Base-by-base conservation (phyloP, 176 grass and related monocot genomes). In the Oryza longistaminata region DNA sequence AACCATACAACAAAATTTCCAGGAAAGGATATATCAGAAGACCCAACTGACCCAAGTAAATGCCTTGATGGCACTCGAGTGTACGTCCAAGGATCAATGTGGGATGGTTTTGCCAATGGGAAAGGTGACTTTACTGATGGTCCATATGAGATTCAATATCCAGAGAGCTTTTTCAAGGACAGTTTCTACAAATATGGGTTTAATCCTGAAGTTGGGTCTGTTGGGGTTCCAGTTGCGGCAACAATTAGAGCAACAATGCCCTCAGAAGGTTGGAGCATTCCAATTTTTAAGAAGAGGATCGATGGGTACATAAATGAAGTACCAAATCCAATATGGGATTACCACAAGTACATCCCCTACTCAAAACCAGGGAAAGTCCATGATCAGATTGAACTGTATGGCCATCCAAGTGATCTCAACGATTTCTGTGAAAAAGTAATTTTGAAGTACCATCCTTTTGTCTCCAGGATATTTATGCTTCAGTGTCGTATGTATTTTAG, bases 271-370 rank as follows among this genome's bases (percentile, higher is more conserved):
- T 95, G 93, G 96, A 72, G 52, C 35, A 95, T 98, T 74, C 96
- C 96, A 34, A 65, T 98, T 78, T 88, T 98, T 29, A 94, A 87
- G 17, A 98, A 95, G 75, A 25, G 68, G 88, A 76, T 66, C 24
- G 82, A 81, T 46, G 96, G 96, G 55, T 98, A 89, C 17, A 88
- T 92, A 21, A 27, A 92, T 85, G 93, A 98, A 88, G 86, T 95
- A 64, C 88, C 91, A 71, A 98, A 98, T 73, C 91, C 96, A 15
- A 93, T 95, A 87, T 98, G 93, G 96, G 86, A 95, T n/a, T 95
- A 98, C 81, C 96, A 98, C 74, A 98, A 98, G 78, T 98, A 95
- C 75, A 98, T 98, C 86, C 85, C 96, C 19, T 98, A 98, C 81
- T 98, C 93, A 24, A 95, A 98, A 73, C 96, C 93, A 16, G 77